Conservation (phyloP, 352 stramenopile species). For the Pythium rhizo-oryzae region DNA sequence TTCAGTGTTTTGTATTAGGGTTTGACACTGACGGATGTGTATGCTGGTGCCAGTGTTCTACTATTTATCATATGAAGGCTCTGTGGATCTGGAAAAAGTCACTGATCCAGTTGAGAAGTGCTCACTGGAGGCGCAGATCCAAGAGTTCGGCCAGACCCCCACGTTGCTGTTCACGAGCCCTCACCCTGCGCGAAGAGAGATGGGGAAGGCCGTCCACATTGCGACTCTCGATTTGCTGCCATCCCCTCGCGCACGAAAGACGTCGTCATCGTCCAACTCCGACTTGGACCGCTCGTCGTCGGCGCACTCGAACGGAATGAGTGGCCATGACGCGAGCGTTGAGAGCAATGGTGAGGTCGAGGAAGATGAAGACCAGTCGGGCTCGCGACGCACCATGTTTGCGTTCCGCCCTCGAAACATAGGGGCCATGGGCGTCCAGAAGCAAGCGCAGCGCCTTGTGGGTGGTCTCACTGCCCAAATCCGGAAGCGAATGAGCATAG, state of each 20-base stretch:
- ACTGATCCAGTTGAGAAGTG: constrained; percentile 92
- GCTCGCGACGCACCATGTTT: constrained; percentile 64
- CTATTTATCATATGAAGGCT: constrained; percentile 89
- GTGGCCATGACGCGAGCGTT: constrained; percentile 22
- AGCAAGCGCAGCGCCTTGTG: constrained; percentile 76
- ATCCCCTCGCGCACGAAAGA: constrained; percentile 37
- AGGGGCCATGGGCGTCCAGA: constrained; percentile 58
- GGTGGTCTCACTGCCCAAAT: constrained; percentile 80
- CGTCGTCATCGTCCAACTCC: constrained; percentile 25
- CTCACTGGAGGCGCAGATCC: constrained; percentile 93
- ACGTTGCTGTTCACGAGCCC: constrained; percentile 71
- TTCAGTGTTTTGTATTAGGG: not conserved
- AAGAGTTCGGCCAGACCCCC: constrained; percentile 92
- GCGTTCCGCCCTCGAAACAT: constrained; percentile 52
- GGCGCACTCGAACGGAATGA: constrained; percentile 19
- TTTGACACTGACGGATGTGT: not conserved
- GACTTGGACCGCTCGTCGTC: constrained; percentile 32
- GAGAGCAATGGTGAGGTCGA: constrained; percentile 21
- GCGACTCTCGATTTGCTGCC: constrained; percentile 46
- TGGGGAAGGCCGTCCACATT: constrained; percentile 57
- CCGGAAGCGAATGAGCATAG: constrained; percentile 69
- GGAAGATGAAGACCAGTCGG: constrained; percentile 9
- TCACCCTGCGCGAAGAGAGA: constrained; percentile 69
- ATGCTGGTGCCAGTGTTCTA: constrained; percentile 69
- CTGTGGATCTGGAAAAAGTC: constrained; percentile 84